Percentiles rank a stretch among this genome's conserved stretches.
Evolutionary conservation across 495 filamentous ascomycete species (phyloP).

Genomic region (Penicillium lividum): DNA sequence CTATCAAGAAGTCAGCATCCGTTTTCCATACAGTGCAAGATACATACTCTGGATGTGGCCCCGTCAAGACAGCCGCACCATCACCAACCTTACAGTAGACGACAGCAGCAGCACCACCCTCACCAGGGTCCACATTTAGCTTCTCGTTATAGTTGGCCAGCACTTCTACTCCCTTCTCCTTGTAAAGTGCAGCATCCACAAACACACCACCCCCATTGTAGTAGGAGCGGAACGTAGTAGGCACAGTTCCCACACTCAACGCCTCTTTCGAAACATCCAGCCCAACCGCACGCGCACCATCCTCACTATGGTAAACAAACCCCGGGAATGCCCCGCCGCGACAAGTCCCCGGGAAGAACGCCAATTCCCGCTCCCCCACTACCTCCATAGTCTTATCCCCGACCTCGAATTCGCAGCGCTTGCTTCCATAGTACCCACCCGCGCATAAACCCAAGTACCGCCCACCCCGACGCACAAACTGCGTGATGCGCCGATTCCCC

Average conservation of each 20-base stretch:
- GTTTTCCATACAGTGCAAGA: not conserved
- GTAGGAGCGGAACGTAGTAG: conserved; percentile 71
- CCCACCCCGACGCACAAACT: conserved; percentile 85
- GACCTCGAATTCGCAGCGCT: conserved; percentile 86
- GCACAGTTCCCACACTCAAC: conserved; percentile 56
- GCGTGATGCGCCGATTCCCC: conserved; percentile 79
- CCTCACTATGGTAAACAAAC: conserved; percentile 90
- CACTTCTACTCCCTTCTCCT: conserved; percentile 69
- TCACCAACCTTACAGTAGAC: conserved; percentile 87
- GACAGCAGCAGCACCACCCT: conserved; percentile 68
- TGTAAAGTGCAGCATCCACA: conserved; percentile 68
- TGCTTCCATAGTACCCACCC: conserved; percentile 86
- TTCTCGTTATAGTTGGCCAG: conserved; percentile 77
- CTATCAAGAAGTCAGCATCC: conserved; percentile 45
- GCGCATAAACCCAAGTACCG: conserved; percentile 90
- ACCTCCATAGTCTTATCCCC: conserved; percentile 82
- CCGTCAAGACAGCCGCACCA: conserved; percentile 78
- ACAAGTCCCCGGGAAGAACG: conserved; percentile 84
- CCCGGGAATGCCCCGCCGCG: conserved; percentile 85
- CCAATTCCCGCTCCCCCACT: conserved; percentile 79
- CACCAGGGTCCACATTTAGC: conserved; percentile 75
- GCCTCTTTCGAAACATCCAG: conserved; percentile 64
- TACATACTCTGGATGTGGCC: conserved; percentile 91
- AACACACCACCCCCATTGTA: conserved; percentile 98
- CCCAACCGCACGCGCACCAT: conserved; percentile 72